Percentiles rank a stretch among this genome's conserved stretches.
Evolutionary conservation across 2,329 filamentous ascomycete species (phyloP).

Genomic region (Teratosphaeria zuluensis): DNA sequence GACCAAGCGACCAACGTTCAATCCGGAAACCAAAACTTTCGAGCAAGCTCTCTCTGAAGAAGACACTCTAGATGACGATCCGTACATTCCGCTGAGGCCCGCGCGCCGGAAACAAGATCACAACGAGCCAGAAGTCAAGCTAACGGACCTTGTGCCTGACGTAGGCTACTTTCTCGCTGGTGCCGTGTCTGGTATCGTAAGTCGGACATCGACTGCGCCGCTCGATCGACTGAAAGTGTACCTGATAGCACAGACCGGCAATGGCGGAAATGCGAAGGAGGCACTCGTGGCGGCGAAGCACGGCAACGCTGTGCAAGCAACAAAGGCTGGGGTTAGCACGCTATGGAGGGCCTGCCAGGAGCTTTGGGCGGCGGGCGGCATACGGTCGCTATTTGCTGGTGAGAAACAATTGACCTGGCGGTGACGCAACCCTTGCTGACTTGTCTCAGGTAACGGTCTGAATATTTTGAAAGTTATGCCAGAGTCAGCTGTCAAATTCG

Average conservation of each 20-base stretch:
- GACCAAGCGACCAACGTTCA: background rate
- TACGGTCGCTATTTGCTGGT: slow-evolving; percentile 90
- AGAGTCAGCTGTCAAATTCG: slow-evolving; percentile 96
- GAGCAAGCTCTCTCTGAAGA: slow-evolving; percentile 2
- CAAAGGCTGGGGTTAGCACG: slow-evolving; percentile 57
- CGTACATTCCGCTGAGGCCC: slow-evolving; percentile 25
- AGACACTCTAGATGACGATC: slow-evolving; percentile 18
- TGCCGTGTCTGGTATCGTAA: slow-evolving; percentile 87
- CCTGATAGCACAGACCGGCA: slow-evolving; percentile 77
- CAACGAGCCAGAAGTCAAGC: slow-evolving; percentile 25
- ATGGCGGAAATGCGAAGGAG: slow-evolving; percentile 37
- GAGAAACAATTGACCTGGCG: slow-evolving; percentile 24
- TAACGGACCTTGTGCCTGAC: slow-evolving; percentile 60
- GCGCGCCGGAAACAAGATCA: slow-evolving; percentile 22
- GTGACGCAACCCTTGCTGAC: slow-evolving; percentile 4
- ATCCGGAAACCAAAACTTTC: slow-evolving; percentile 1
- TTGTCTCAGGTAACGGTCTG: slow-evolving; percentile 69
- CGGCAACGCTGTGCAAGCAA: slow-evolving; percentile 55
- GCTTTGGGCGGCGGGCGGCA: slow-evolving; percentile 75
- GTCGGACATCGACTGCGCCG: slow-evolving; percentile 87
- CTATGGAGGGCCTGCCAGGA: slow-evolving; percentile 65
- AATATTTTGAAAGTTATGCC: slow-evolving; percentile 98
- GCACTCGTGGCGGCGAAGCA: slow-evolving; percentile 58
- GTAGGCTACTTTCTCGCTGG: slow-evolving; percentile 97
- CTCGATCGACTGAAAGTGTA: slow-evolving; percentile 97